Percentiles rank a stretch among this genome's conserved stretches.
Evolutionary conservation across 1,284 basidiomycete genomes (phyloP).

Genomic region (Sporisorium reilianum): DNA sequence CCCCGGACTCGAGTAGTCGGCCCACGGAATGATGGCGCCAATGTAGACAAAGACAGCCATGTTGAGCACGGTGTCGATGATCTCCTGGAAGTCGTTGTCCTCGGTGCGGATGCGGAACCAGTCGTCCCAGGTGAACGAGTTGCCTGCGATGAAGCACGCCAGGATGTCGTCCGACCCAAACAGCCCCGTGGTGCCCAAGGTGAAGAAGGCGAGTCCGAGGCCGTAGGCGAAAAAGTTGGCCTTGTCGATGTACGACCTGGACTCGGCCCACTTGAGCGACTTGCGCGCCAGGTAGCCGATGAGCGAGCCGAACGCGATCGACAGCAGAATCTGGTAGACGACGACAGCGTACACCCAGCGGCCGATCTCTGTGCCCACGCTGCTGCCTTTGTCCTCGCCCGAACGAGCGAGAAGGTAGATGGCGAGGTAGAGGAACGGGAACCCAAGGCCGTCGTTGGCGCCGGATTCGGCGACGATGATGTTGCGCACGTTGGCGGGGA

Average conservation of each 20-base stretch:
- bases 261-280: conserved; percentile 69
- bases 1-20: conserved; percentile 37
- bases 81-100: conserved; percentile 74
- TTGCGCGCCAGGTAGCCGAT: conserved; percentile 70
- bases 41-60: conserved; percentile 71
- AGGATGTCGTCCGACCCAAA: conserved; percentile 71
- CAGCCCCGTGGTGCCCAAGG: conserved; percentile 70
- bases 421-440: conserved; percentile 67
- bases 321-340: conserved; percentile 70
- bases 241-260: conserved; percentile 69
- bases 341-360: conserved; percentile 70
- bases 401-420: conserved; percentile 66
- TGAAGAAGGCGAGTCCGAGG: conserved; percentile 70
- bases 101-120: conserved; percentile 72
- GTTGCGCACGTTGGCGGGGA: conserved; percentile 69
- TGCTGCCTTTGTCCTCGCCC: conserved; percentile 49
- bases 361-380: conserved; percentile 64
- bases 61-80: conserved; percentile 73
- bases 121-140: conserved; percentile 70
- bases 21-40: conserved; percentile 70
- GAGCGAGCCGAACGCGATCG: conserved; percentile 67
- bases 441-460: conserved; percentile 70
- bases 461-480: conserved; percentile 70
- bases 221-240: conserved; percentile 69
- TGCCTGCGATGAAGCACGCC: conserved; percentile 70